Evolutionary conservation across 2,329 filamentous ascomycete species (phyloP).

Genomic region (Plectosphaerella cucumerina): DNA sequence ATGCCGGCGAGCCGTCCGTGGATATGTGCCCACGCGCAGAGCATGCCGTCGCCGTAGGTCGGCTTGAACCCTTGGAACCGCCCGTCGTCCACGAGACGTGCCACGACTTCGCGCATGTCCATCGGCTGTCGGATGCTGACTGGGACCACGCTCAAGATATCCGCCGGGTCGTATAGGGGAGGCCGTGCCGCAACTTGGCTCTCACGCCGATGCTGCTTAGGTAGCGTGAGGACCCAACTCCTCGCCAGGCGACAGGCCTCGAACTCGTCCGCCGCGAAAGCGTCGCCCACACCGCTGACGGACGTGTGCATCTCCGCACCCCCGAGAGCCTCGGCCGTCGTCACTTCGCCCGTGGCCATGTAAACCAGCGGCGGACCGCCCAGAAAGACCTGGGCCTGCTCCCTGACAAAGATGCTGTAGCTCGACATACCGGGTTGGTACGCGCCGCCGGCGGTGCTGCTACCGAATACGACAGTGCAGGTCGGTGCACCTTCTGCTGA

Average conservation of each 20-base stretch:
- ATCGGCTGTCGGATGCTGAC: conserved; percentile 16
- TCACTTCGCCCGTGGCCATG: conserved; percentile 35
- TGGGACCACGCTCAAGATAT: conserved; percentile 26
- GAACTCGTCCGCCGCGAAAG: background rate
- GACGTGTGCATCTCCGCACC: conserved; percentile 17
- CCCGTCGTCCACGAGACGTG: conserved; percentile 32
- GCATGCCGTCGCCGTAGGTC: conserved; percentile 25
- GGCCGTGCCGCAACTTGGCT: background rate
- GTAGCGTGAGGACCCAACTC: background rate
- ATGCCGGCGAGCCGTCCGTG: conserved; percentile 27
- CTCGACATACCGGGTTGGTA: conserved; percentile 7
- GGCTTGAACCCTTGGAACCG: conserved; percentile 29
- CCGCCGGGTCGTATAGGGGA: conserved; percentile 21
- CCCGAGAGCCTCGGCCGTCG: conserved; percentile 31
- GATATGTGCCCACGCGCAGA: conserved; percentile 18
- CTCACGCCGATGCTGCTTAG: background rate
- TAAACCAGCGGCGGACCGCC: conserved; percentile 21
- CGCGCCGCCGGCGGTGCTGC: conserved; percentile 7
- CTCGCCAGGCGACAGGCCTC: background rate
- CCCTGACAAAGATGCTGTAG: conserved; percentile 17
- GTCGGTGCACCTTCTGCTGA: conserved; percentile 2
- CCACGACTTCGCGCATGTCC: conserved; percentile 22
- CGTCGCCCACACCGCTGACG: background rate
- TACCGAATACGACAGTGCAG: conserved; percentile 6
- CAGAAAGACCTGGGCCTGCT: conserved; percentile 34